A percentile compares a stretch with the other conserved stretches of the same genome.
phyloP scores from a whole-genome alignment of 768 basidiomycete genomes.

The Amanita rubescens region DNA sequence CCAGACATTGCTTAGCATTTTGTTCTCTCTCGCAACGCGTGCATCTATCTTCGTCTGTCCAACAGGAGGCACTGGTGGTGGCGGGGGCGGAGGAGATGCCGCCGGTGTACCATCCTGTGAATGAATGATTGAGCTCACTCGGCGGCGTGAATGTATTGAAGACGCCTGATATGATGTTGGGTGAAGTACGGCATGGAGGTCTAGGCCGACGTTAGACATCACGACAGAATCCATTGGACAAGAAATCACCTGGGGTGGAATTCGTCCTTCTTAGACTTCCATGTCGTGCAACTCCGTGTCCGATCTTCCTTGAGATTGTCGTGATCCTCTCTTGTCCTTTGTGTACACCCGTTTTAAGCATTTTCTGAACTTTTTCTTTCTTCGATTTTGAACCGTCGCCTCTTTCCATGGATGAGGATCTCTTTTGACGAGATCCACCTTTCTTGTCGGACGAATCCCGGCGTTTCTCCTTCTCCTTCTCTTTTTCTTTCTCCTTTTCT shows the following conservation, averaged over 20 bases:
- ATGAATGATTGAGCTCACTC: constrained; percentile 43
- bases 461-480: too few relatives aligned
- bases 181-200: constrained; percentile 60
- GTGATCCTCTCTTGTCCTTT: constrained; percentile 67
- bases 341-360: constrained; percentile 67
- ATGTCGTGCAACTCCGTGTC: constrained; percentile 55
- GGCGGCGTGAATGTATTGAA: constrained; percentile 77
- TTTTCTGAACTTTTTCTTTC: constrained; percentile 70
- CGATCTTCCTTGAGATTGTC: constrained; percentile 72
- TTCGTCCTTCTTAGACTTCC: constrained; percentile 49
- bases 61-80: constrained; percentile 26
- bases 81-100: constrained; percentile 34
- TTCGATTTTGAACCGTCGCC: constrained; percentile 53
- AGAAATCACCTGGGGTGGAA: constrained; percentile 59
- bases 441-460: constrained; percentile 9
- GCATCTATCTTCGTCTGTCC: constrained; percentile 30
- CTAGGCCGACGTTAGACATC: constrained; percentile 25
- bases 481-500: constrained; percentile 12
- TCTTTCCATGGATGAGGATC: constrained; percentile 33
- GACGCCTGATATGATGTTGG: constrained; percentile 62
- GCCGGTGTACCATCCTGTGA: constrained; percentile 28
- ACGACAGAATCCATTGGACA: not conserved
- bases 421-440: constrained; percentile 15
- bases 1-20: constrained; percentile 84
- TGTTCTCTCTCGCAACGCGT: constrained; percentile 48